These are phyloP conservation scores for Mortierella sp. DNA, from an alignment of 371 early-diverging fungal genomes.

Conservation along the genomic window DNA sequence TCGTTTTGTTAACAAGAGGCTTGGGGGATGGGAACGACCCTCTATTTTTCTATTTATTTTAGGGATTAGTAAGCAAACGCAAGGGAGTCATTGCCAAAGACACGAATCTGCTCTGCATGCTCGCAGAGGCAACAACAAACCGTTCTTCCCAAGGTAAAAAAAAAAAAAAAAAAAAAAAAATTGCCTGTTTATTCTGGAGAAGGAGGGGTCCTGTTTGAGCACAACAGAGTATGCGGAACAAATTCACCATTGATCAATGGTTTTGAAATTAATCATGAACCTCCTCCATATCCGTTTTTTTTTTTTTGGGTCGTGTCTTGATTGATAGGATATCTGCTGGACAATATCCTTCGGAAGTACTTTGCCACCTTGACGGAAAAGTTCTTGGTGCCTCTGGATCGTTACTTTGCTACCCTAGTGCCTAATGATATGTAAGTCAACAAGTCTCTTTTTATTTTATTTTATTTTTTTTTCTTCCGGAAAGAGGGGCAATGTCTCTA, in stretches of 20 bases:
- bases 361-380: constrained; percentile 93
- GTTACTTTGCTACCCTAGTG: constrained; percentile 90
- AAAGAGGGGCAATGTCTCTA: not conserved
- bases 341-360: constrained; percentile 91
- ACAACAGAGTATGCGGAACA: not conserved
- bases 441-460: not conserved
- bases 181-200: no score
- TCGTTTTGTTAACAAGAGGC: no score
- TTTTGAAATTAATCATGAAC: not conserved
- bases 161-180: not conserved
- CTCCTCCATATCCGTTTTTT: not conserved
- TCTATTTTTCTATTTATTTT: not conserved
- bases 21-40: not conserved
- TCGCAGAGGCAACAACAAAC: constrained; percentile 74
- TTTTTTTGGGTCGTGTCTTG: not conserved
- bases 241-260: not conserved
- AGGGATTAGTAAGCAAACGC: constrained; percentile 81
- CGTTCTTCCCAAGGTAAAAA: constrained; percentile 69
- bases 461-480: no score
- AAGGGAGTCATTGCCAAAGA: constrained; percentile 85
- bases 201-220: no score
- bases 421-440: constrained; percentile 66
- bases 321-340: constrained; percentile 67
- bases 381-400: constrained; percentile 94
- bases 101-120: constrained; percentile 72